These are phyloP conservation scores for Acmispon strigosus DNA, from an alignment of 306 rosid genomes.

Conservation along the genomic window DNA sequence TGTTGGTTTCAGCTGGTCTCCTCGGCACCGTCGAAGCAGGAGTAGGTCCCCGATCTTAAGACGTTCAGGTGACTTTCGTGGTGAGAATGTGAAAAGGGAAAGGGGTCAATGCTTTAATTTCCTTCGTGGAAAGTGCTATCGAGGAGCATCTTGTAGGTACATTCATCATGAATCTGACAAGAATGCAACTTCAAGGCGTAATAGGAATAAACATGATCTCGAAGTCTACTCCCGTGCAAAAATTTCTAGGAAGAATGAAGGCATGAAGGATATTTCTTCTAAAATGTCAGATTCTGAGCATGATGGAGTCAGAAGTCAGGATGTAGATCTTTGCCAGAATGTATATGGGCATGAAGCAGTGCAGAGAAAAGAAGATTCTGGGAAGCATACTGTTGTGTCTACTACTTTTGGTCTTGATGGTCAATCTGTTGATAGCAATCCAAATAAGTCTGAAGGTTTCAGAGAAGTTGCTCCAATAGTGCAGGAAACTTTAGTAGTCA, in stretches of 20 bases:
- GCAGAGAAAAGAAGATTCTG: conserved; percentile 33
- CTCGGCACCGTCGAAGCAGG: conserved; percentile 68
- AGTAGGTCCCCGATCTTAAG: conserved; percentile 75
- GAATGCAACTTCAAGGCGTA: conserved; percentile 54
- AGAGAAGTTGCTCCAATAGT: conserved; percentile 27
- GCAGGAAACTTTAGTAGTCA: conserved; percentile 25
- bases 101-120: conserved; percentile 69
- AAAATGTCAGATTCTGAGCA: conserved; percentile 32
- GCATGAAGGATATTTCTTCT: conserved; percentile 17
- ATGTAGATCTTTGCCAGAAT: conserved; percentile 28
- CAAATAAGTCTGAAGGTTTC: conserved; percentile 29
- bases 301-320: conserved; percentile 40
- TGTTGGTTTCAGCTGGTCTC: conserved; percentile 68
- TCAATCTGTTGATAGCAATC: conserved; percentile 27
- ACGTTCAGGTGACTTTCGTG: conserved; percentile 46
- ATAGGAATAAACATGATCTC: conserved; percentile 44
- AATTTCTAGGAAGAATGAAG: conserved; percentile 33
- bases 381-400: conserved; percentile 19
- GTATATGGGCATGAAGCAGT: conserved; percentile 31
- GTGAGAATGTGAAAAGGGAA: conserved; percentile 54
- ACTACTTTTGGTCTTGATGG: conserved; percentile 11
- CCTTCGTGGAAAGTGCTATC: conserved; percentile 66
- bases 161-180: conserved; percentile 58
- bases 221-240: conserved; percentile 35
- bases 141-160: conserved; percentile 80